Evolutionary conservation across 345 rosid species (phyloP).

Genomic region (Kernera saxatilis): DNA sequence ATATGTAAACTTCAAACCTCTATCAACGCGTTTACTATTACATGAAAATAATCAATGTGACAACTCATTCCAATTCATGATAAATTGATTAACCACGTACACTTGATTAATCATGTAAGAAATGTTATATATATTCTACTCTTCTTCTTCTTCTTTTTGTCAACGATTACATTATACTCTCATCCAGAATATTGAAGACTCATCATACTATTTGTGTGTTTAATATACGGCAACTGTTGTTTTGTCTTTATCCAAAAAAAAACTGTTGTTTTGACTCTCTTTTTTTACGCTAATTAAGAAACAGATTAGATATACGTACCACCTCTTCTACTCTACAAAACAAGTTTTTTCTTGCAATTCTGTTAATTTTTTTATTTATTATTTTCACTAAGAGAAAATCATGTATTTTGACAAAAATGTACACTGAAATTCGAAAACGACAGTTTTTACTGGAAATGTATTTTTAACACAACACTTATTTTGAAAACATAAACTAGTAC

Average conservation of each 20-base stretch:
- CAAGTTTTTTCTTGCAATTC: background rate
- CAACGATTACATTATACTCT: background rate
- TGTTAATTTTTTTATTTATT: background rate
- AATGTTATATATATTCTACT: background rate
- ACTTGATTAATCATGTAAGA: background rate
- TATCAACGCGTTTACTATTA: constrained; percentile 2
- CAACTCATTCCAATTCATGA: constrained; percentile 11
- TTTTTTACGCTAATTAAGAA: background rate
- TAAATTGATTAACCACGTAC: background rate
- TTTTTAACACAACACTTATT: too few relatives aligned
- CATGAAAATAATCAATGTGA: constrained; percentile 2
- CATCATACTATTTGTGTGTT: background rate
- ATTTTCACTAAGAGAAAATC: background rate
- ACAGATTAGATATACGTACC: background rate
- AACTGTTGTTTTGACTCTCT: background rate
- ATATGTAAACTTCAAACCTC: background rate
- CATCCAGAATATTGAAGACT: background rate
- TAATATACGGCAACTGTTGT: background rate
- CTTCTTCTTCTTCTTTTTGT: background rate
- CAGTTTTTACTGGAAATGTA: too few relatives aligned
- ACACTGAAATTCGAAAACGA: background rate
- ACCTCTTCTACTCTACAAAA: too few relatives aligned
- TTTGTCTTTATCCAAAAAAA: too few relatives aligned
- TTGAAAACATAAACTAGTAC: too few relatives aligned
- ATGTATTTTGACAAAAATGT: background rate